Conservation (phyloP, 192 early-diverging fungal genomes). For the Podila epicladia region DNA sequence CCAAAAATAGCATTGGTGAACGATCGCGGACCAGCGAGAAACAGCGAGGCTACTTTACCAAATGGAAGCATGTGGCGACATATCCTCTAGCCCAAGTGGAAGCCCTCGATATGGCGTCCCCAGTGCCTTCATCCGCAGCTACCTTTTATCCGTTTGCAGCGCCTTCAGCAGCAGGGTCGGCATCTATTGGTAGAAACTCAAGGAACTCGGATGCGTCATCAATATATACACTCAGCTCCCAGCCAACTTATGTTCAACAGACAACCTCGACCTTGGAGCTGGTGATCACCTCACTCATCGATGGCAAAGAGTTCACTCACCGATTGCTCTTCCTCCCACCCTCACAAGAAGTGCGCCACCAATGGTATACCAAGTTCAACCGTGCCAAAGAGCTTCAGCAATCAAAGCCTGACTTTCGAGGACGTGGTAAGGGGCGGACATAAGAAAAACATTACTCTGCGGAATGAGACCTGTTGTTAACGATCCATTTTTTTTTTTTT, state of each 20-base stretch:
- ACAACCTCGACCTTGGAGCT: constrained; percentile 40
- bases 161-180: constrained; percentile 16
- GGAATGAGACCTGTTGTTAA: background rate
- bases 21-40: constrained; percentile 61
- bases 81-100: constrained; percentile 68
- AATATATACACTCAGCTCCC: constrained; percentile 16
- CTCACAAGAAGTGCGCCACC: constrained; percentile 41
- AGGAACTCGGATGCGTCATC: constrained; percentile 29
- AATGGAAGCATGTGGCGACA: constrained; percentile 73
- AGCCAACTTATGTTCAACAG: constrained; percentile 6
- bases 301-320: constrained; percentile 32
- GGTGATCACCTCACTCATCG: constrained; percentile 25
- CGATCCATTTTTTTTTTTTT: background rate
- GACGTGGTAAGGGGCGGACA: constrained; percentile 12
- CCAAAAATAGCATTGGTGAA: constrained; percentile 25
- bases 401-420: constrained; percentile 12
- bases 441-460: too few species aligned
- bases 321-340: constrained; percentile 33
- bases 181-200: background rate
- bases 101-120: constrained; percentile 67
- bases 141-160: constrained; percentile 50
- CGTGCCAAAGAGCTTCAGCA: constrained; percentile 23
- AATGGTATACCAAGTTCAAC: constrained; percentile 44
- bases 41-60: constrained; percentile 72
- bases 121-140: constrained; percentile 43